Evolutionary conservation across 2,329 filamentous ascomycete species (phyloP), one percentile per base, ranked within the genome.

Genomic region (Xylariaceae sp.): DNA sequence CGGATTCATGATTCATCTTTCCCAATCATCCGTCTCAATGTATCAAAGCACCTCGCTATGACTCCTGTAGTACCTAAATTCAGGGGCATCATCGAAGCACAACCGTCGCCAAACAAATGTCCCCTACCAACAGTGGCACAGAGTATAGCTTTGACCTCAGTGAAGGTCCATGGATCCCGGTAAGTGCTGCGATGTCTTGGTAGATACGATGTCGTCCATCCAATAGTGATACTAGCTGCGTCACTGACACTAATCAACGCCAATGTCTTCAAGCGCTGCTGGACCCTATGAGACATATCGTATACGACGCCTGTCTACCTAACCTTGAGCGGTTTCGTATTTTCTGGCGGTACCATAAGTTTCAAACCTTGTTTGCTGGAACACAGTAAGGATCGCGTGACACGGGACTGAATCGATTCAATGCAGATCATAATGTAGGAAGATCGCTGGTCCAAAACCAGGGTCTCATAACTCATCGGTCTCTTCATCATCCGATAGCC

Each of bases 401-500:
- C 39, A 32, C 4, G 18, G 34, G 26, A 18, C 49, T 29, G 4
- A 12, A 42, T 42, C 49, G 29, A 49, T 39, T 34, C 18, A 30
- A 16, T 18, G 16, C 36, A 40, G 13, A 43, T 46, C 43, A 22
- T 21, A 43, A 53, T 15, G 46, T 43, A 9, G 32, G 4, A 34
- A 34, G n/a, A 40, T 53, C 41, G 39, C 29, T 5, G 12, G 15
- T 18, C 40, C 18, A 42, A 18, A 40, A 51, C n/a, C 44, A 16
- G 36, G 15, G 44, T 41, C 13, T 65, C 56, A 67, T 51, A 67
- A 43, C 51, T 67, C 65, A 29, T 67, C 64, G 48, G 60, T 62
- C 40, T 67, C 65, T 36, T 63, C 64, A 40, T 66, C 63, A 42
- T 66, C 64, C 1, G 61, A 65, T 5, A 64, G 9, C 65, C 62